Conservation (phyloP, 202 grass and related monocot genomes). For the Setaria viridis region DNA sequence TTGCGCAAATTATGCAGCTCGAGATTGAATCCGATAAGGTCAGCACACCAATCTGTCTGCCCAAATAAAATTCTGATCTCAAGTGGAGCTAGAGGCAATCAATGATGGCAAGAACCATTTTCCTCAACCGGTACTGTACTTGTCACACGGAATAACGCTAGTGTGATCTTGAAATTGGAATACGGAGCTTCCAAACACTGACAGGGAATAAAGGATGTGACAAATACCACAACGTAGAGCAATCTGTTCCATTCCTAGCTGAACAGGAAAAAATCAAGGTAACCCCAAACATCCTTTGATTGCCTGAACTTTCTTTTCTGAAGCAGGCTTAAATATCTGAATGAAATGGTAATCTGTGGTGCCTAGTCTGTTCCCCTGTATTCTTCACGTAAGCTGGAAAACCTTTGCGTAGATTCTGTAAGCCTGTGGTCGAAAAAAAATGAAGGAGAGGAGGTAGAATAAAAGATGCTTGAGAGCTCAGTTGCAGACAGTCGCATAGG, state of each 20-base stretch:
- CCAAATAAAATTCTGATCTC: conserved; percentile 7
- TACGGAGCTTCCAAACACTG: conserved; percentile 31
- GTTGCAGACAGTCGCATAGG: conserved; percentile 34
- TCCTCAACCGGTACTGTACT: neutral
- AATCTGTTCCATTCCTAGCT: neutral
- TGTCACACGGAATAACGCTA: conserved; percentile 22
- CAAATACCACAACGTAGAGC: neutral
- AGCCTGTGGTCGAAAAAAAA: conserved; percentile 33
- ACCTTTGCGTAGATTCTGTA: conserved; percentile 17
- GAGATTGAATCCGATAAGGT: neutral
- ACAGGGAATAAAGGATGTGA: conserved; percentile 37
- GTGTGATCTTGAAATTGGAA: conserved; percentile 25
- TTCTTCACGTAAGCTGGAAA: neutral
- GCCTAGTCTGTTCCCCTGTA: neutral
- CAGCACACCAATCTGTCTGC: conserved; percentile 8
- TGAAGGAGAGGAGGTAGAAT: conserved; percentile 43
- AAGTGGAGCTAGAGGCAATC: neutral
- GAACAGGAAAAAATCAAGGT: conserved; percentile 31
- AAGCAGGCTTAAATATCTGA: neutral
- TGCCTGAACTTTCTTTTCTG: neutral
- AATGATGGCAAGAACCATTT: neutral
- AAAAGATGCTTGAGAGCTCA: conserved; percentile 45
- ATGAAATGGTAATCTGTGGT: neutral
- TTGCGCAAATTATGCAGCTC: neutral
- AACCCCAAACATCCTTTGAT: neutral